These are phyloP conservation scores for Lachnellula suecica DNA, from an alignment of 2,329 filamentous ascomycete genomes.

Conservation along the genomic window DNA sequence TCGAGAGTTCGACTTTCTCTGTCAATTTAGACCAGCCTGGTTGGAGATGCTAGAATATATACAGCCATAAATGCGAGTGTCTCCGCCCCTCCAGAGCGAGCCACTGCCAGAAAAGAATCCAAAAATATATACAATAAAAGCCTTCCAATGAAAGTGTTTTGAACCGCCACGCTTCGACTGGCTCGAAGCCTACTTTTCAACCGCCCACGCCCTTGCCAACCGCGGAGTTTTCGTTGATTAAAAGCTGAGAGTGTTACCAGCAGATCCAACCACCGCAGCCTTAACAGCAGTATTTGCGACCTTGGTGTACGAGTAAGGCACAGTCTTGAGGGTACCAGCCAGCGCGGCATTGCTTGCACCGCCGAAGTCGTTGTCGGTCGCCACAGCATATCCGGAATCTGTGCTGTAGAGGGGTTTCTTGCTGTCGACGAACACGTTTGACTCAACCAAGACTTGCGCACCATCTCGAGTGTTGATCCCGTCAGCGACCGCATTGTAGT, in stretches of 20 bases:
- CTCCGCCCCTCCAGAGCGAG: no score
- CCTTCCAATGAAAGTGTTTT: no score
- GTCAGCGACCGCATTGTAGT: constrained; percentile 43
- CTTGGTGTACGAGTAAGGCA: constrained; percentile 55
- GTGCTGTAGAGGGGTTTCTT: constrained; percentile 44
- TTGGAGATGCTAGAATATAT: no score
- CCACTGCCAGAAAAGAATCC: no score
- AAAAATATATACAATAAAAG: no score
- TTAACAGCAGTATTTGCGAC: constrained; percentile 49
- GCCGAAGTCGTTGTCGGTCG: constrained; percentile 47
- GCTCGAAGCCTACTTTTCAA: no score
- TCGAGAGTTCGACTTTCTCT: no score
- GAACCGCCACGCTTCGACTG: no score
- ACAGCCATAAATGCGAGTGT: no score
- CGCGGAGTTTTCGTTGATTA: constrained; percentile 12
- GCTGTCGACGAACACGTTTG: constrained; percentile 48
- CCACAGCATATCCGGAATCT: constrained; percentile 43
- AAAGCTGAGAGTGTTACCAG: constrained; percentile 35
- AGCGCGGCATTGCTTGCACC: constrained; percentile 47
- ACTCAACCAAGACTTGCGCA: constrained; percentile 56
- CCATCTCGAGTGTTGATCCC: constrained; percentile 57
- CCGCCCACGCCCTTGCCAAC: no score
- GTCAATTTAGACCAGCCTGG: no score
- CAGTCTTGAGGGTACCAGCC: constrained; percentile 47
- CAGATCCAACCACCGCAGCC: constrained; percentile 33